Evolutionary conservation across 2,329 filamentous ascomycete species (phyloP), one percentile per base, ranked within the genome.

Genomic region (Xylaria sp.): DNA sequence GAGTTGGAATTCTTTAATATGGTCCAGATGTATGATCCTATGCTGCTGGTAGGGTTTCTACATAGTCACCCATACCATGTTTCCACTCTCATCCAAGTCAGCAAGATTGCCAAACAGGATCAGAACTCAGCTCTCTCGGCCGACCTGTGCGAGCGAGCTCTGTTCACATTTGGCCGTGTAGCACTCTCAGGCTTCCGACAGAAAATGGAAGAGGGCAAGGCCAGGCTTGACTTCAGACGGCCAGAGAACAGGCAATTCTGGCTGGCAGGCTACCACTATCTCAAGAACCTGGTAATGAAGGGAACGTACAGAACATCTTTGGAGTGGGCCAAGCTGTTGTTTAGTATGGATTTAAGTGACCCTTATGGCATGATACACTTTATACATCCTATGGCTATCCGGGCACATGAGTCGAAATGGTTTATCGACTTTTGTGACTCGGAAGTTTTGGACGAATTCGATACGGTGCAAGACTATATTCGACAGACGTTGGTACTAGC

Each of bases 301-400:
- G 94, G 94, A n/a, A 97, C 95, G 1, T 97, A 93, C 84, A 87
- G 94, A 55, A 98, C 96, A 0, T 93, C 94, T 0, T 89, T 97
- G 56, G 96, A 98, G 79, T 99, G 96, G 94, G 88, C 93, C 7
- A 97, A 96, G 80, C 81, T 98, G 6, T 83, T 97, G 10, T 85
- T 97, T 34, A 88, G 90, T 66, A 81, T 98, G 66, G 89, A 94
- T 72, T 89, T 89, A 56, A 82, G 84, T 4, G 96, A 99, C 76
- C 94, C 94, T 0, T 97, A 97, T 75, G 92, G 89, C 55, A 88
- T 97, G 76, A 86, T 90, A 68, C 87, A 97, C 63, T 86, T 93
- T 70, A 88, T 97, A 57, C 95, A 97, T 76, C 89, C 93, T 70
- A 85, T 97, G 61, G 93, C 94, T 1, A 84, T 98, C n/a, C 89